Evolutionary conservation across 352 stramenopile genomes (phyloP).

Genomic region (Globisporangium recalcitrans): DNA sequence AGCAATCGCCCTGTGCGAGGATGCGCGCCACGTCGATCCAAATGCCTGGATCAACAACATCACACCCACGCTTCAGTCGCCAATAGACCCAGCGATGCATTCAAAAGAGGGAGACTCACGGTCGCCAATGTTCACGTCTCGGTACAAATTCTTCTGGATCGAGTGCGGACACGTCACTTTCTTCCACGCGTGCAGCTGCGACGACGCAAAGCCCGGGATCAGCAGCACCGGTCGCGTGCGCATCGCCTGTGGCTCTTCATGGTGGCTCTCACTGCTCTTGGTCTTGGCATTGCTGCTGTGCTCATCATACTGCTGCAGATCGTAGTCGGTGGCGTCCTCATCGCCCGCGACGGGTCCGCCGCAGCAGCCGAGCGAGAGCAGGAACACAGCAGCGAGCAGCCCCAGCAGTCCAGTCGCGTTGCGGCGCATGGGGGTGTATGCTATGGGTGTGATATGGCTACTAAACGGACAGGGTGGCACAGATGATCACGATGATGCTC

Average conservation of each 20-base stretch:
- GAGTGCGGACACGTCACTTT: slow-evolving; percentile 44
- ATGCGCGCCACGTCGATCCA: slow-evolving; percentile 74
- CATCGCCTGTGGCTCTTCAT: background rate
- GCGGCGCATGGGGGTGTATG: background rate
- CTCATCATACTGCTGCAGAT: background rate
- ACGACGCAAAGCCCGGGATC: slow-evolving; percentile 73
- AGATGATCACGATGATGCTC: background rate
- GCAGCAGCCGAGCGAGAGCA: slow-evolving; percentile 17
- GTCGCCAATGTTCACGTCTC: slow-evolving; percentile 71
- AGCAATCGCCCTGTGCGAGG: slow-evolving; percentile 70
- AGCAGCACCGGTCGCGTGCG: slow-evolving; percentile 59
- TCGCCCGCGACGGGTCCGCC: slow-evolving; percentile 11
- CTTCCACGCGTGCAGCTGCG: slow-evolving; percentile 72
- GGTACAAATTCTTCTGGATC: slow-evolving; percentile 76
- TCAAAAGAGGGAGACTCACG: slow-evolving; percentile 26
- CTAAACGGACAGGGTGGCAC: background rate
- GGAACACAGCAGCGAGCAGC: slow-evolving; percentile 16
- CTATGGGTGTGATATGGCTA: background rate
- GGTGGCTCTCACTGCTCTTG: background rate
- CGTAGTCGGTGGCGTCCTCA: slow-evolving; percentile 3
- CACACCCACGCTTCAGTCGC: background rate
- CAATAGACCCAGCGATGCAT: background rate
- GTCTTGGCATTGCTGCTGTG: background rate
- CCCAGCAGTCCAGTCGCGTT: slow-evolving; percentile 13
- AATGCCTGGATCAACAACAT: slow-evolving; percentile 25